Evolutionary conservation across 768 basidiomycete genomes (phyloP).

Genomic region (Lentinula sp.): DNA sequence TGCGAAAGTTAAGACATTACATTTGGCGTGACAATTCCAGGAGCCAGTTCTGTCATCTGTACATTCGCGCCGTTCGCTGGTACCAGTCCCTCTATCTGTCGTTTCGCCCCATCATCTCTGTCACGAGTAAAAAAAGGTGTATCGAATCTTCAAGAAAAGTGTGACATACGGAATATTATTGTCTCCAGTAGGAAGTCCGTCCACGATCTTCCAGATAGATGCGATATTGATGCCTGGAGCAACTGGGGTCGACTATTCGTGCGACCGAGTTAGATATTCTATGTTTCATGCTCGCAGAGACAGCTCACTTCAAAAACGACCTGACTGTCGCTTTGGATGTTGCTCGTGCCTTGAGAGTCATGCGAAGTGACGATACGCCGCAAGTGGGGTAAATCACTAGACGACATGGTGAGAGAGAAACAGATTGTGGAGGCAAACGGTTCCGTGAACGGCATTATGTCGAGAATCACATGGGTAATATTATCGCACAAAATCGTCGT

Average conservation of each 20-base stretch:
- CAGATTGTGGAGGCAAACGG: not conserved
- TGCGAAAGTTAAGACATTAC: conserved; percentile 18
- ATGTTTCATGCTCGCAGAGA: not conserved
- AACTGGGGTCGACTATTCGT: not conserved
- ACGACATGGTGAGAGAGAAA: conserved; percentile 17
- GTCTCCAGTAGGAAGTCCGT: conserved; percentile 45
- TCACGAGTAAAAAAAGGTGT: not conserved
- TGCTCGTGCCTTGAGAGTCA: conserved; percentile 31
- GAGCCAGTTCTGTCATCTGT: conserved; percentile 48
- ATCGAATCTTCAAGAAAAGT: not conserved
- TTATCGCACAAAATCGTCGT: not conserved
- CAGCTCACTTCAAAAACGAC: conserved; percentile 16
- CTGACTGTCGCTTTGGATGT: conserved; percentile 30
- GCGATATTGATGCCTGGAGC: conserved; percentile 30
- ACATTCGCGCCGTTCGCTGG: conserved; percentile 39
- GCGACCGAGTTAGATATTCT: too few relatives aligned
- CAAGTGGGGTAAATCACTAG: conserved; percentile 26
- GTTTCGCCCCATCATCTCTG: conserved; percentile 47
- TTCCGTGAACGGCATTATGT: not conserved
- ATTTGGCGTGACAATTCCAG: conserved; percentile 43
- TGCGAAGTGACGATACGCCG: conserved; percentile 51
- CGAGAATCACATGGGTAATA: not conserved
- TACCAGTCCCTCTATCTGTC: conserved; percentile 36
- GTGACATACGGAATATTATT: conserved; percentile 37
- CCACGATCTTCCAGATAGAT: conserved; percentile 43